Conservation (phyloP, 768 basidiomycete species). For the Phanerochaete sordida region DNA sequence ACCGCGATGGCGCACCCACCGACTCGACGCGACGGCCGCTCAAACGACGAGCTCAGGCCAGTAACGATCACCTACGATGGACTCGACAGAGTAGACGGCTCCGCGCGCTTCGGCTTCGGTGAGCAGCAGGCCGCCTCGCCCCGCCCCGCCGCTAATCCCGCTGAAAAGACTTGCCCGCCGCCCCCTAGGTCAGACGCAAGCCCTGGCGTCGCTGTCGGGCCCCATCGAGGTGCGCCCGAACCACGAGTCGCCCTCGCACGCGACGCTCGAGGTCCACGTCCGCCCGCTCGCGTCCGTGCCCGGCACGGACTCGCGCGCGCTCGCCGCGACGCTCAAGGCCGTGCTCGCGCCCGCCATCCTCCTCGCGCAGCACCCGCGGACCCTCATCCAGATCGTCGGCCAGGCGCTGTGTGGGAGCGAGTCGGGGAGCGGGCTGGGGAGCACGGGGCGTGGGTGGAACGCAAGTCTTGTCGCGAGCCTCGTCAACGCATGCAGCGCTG, state of each 20-base stretch:
- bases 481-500: slow-evolving; percentile 68
- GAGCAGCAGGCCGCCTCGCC: slow-evolving; percentile 12
- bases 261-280: slow-evolving; percentile 71
- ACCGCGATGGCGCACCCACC: background rate
- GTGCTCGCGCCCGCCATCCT: slow-evolving; percentile 60
- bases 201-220: slow-evolving; percentile 72
- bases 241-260: slow-evolving; percentile 65
- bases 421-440: slow-evolving; percentile 21
- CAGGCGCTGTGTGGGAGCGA: slow-evolving; percentile 47
- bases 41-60: slow-evolving; percentile 30
- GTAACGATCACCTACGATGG: slow-evolving; percentile 50
- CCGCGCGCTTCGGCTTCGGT: slow-evolving; percentile 70
- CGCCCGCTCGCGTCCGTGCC: slow-evolving; percentile 69
- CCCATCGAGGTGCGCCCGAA: slow-evolving; percentile 74
- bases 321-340: slow-evolving; percentile 50
- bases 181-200: slow-evolving; percentile 36
- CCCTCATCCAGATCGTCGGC: slow-evolving; percentile 73
- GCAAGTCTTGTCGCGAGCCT: slow-evolving; percentile 55
- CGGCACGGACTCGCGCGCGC: slow-evolving; percentile 63
- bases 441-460: slow-evolving; percentile 26
- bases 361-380: slow-evolving; percentile 65
- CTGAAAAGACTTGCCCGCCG: slow-evolving; percentile 27
- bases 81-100: slow-evolving; percentile 73
- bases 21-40: slow-evolving; percentile 31
- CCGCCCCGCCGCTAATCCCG: slow-evolving; percentile 10